These are phyloP conservation scores for Ensete glaucum DNA, from an alignment of 176 grass and related monocot species.

Conservation along the genomic window DNA sequence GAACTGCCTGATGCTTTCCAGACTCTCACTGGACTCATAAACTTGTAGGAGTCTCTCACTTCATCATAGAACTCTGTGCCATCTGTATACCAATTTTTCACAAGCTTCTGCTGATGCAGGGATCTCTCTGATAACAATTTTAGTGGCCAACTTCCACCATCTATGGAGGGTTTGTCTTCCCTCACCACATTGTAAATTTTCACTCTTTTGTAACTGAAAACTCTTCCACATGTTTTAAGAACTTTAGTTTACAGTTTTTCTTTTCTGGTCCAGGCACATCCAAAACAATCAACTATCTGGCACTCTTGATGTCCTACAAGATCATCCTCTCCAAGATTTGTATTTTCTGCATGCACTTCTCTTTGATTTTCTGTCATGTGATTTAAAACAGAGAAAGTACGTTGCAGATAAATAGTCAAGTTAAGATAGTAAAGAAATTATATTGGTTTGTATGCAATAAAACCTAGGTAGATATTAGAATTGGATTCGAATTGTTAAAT, in stretches of 20 bases:
- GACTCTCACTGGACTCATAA: constrained; percentile 13
- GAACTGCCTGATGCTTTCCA: constrained; percentile 14
- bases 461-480: neutral
- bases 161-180: constrained; percentile 27
- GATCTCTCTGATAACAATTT: constrained; percentile 47
- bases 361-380: neutral
- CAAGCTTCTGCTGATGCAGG: constrained; percentile 21
- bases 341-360: constrained; percentile 34
- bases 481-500: too few relatives aligned
- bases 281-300: constrained; percentile 74
- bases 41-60: constrained; percentile 7
- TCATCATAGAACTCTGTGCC: neutral
- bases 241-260: neutral
- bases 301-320: constrained; percentile 66
- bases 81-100: constrained; percentile 1
- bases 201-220: neutral
- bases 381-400: neutral
- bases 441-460: neutral
- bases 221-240: neutral
- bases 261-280: constrained; percentile 50
- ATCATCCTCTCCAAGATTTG: constrained; percentile 88
- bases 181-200: constrained; percentile 31
- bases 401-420: too few relatives aligned
- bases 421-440: neutral
- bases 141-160: constrained; percentile 26